These are phyloP conservation scores for Mycosphaerella sp. DNA, from an alignment of 2,329 filamentous ascomycete genomes.

Conservation along the genomic window DNA sequence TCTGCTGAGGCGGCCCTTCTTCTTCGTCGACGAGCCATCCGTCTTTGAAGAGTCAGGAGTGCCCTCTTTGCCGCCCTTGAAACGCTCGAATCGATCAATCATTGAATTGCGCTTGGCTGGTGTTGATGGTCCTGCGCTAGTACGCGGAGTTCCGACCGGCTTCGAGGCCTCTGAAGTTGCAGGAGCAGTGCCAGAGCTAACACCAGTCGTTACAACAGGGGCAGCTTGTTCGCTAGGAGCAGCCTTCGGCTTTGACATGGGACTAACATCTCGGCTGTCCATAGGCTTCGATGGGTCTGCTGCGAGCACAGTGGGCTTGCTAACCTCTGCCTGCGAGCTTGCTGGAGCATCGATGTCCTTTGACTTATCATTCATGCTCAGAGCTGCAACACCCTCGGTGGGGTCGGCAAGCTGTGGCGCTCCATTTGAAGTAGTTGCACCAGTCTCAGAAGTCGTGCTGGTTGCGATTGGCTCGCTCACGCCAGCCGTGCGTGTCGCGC, in stretches of 20 bases:
- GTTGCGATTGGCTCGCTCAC: background rate
- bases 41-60: constrained; percentile 38
- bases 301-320: constrained; percentile 10
- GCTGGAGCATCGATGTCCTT: constrained; percentile 36
- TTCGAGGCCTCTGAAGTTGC: constrained; percentile 13
- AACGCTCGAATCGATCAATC: constrained; percentile 28
- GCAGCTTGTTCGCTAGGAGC: constrained; percentile 30
- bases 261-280: constrained; percentile 39
- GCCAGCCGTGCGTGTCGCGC: background rate
- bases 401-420: constrained; percentile 30
- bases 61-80: constrained; percentile 25
- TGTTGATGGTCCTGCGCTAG: constrained; percentile 20
- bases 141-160: constrained; percentile 27
- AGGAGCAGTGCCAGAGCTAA: constrained; percentile 32
- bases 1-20: constrained; percentile 44
- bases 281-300: constrained; percentile 16
- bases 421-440: constrained; percentile 17
- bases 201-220: constrained; percentile 39
- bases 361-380: constrained; percentile 26
- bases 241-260: constrained; percentile 36
- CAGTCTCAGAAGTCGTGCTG: background rate
- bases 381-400: constrained; percentile 22
- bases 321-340: constrained; percentile 15
- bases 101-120: constrained; percentile 28
- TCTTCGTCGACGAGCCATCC: constrained; percentile 37